Percentiles rank a stretch among this genome's conserved stretches.
phyloP scores from a whole-genome alignment of 192 early-diverging fungal genomes.

The Coemansia sp. region DNA sequence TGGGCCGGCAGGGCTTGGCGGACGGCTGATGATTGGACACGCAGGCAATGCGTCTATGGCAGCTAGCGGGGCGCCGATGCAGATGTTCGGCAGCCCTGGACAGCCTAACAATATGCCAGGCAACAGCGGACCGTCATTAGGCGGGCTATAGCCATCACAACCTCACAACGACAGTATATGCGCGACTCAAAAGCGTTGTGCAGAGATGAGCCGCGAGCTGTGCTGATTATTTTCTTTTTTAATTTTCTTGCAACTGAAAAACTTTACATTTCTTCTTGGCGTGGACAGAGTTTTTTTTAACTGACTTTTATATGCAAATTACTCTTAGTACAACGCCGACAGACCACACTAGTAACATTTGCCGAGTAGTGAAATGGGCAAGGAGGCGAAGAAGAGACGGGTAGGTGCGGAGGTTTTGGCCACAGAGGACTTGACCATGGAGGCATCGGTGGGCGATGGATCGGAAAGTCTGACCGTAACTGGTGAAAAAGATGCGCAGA shows the following conservation, averaged over 20 bases:
- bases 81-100: constrained; percentile 21
- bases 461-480: not conserved
- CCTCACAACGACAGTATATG: not conserved
- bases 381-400: constrained; percentile 19
- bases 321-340: not conserved
- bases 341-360: not conserved
- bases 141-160: constrained; percentile 24
- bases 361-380: constrained; percentile 7
- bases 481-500: constrained; percentile 23
- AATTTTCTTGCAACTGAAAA: constrained; percentile 3
- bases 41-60: constrained; percentile 13
- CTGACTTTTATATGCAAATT: not conserved
- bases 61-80: constrained; percentile 13
- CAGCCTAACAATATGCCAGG: constrained; percentile 22
- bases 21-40: constrained; percentile 69
- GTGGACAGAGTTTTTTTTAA: not conserved
- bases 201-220: not conserved
- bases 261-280: not conserved
- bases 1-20: constrained; percentile 67
- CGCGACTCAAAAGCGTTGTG: not conserved
- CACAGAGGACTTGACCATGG: not conserved
- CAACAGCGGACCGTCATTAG: constrained; percentile 35
- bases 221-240: not conserved
- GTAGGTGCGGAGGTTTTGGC: not conserved
- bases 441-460: not conserved